phyloP scores from a whole-genome alignment of 768 basidiomycete genomes.

The Mycena leptocephala region DNA sequence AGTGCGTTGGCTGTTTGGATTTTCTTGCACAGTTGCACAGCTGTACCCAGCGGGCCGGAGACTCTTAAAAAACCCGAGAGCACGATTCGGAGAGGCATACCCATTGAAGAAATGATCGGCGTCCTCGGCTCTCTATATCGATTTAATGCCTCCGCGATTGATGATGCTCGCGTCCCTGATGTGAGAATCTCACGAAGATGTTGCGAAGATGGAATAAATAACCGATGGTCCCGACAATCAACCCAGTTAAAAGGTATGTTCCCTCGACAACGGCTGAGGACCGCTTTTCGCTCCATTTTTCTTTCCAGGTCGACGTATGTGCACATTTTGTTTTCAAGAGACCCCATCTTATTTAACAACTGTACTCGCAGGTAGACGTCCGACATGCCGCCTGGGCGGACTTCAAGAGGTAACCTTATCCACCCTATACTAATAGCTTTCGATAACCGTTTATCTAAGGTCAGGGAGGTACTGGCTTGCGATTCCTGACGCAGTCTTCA shows the following conservation, averaged over 20 bases:
- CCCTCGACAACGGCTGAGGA: neutral
- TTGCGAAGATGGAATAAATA: neutral
- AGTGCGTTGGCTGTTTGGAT: too few relatives aligned
- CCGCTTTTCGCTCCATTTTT: conserved; percentile 14
- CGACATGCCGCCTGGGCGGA: conserved; percentile 36
- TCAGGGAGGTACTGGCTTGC: conserved; percentile 17
- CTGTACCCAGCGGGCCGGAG: too few relatives aligned
- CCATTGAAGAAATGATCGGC: neutral
- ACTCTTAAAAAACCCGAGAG: neutral
- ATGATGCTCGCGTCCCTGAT: neutral
- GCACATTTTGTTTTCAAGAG: neutral
- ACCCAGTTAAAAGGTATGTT: conserved; percentile 28
- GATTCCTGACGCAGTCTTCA: neutral
- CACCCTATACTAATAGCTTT: neutral
- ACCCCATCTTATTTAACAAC: neutral
- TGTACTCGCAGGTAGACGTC: conserved; percentile 14
- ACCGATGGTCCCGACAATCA: conserved; percentile 11
- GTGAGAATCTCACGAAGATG: neutral
- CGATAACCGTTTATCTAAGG: neutral
- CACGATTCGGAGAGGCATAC: neutral
- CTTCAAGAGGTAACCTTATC: conserved; percentile 28
- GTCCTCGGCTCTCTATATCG: neutral
- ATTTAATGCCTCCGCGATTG: neutral
- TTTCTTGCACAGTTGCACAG: too few relatives aligned
- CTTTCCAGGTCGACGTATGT: conserved; percentile 32